These are phyloP conservation scores for Sclerotinia trifoliorum DNA, from an alignment of 2,329 filamentous ascomycete species.

Conservation along the genomic window DNA sequence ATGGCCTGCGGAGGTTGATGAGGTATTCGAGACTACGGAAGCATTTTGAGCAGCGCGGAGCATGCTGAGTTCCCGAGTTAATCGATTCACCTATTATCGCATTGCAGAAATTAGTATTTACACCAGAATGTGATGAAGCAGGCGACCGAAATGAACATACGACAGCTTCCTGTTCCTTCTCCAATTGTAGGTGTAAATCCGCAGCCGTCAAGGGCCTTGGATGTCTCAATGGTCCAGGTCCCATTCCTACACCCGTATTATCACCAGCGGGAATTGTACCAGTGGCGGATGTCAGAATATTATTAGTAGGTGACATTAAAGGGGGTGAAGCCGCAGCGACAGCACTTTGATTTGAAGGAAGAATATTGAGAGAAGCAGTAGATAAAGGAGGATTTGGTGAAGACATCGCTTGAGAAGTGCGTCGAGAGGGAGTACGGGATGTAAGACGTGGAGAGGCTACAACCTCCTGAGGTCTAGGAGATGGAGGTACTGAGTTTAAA, in stretches of 20 bases:
- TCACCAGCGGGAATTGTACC: slow-evolving; percentile 31
- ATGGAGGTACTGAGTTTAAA: slow-evolving; percentile 40
- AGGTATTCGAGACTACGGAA: slow-evolving; percentile 64
- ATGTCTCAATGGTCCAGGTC: slow-evolving; percentile 76
- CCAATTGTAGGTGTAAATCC: slow-evolving; percentile 83
- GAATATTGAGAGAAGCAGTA: slow-evolving; percentile 68
- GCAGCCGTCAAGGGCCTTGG: slow-evolving; percentile 84
- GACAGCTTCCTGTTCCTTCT: slow-evolving; percentile 93
- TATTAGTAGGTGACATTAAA: slow-evolving; percentile 32
- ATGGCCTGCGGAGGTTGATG: slow-evolving; percentile 57
- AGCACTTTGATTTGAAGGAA: slow-evolving; percentile 39
- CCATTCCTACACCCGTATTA: slow-evolving; percentile 51
- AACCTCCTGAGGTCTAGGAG: slow-evolving; percentile 33
- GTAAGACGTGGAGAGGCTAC: slow-evolving; percentile 35
- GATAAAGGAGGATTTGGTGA: slow-evolving; percentile 60
- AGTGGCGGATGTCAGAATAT: slow-evolving; percentile 18
- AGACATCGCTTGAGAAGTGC: slow-evolving; percentile 35
- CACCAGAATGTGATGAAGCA: background rate
- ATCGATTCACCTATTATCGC: slow-evolving; percentile 72
- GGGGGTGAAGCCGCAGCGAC: slow-evolving; percentile 35
- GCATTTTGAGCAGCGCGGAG: slow-evolving; percentile 72
- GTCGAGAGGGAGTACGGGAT: slow-evolving; percentile 34
- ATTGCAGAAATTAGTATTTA: slow-evolving; percentile 16
- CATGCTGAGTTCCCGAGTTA: slow-evolving; percentile 82
- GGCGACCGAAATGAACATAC: slow-evolving; percentile 50